Evolutionary conservation across 495 filamentous ascomycete species (phyloP).

Genomic region (Penicillium parvum): DNA sequence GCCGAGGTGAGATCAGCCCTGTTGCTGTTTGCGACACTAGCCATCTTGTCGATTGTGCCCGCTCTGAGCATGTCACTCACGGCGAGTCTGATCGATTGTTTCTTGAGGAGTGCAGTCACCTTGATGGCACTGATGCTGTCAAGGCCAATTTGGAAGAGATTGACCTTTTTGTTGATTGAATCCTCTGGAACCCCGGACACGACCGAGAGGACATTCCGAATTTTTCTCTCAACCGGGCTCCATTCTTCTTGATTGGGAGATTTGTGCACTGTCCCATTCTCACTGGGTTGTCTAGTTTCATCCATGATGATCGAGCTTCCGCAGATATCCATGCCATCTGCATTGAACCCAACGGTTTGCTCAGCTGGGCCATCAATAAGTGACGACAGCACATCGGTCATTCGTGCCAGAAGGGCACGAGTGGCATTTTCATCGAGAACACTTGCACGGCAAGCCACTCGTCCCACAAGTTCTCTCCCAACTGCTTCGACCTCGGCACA

Average conservation of each 20-base stretch:
- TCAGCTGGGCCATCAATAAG: slow-evolving; percentile 43
- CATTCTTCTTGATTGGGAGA: slow-evolving; percentile 9
- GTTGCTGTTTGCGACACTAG: slow-evolving; percentile 11
- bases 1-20: slow-evolving; percentile 4
- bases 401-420: slow-evolving; percentile 41
- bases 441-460: slow-evolving; percentile 60
- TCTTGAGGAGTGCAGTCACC: slow-evolving; percentile 31
- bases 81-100: slow-evolving; percentile 24
- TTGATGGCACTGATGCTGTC: slow-evolving; percentile 86
- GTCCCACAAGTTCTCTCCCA: slow-evolving; percentile 54
- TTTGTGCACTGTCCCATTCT: background rate
- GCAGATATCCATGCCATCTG: slow-evolving; percentile 46
- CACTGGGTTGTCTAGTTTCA: background rate
- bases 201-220: slow-evolving; percentile 60
- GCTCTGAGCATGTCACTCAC: slow-evolving; percentile 36
- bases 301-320: slow-evolving; percentile 38
- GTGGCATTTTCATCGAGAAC: slow-evolving; percentile 43
- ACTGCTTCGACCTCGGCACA: slow-evolving; percentile 71
- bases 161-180: slow-evolving; percentile 58
- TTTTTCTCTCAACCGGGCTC: slow-evolving; percentile 36
- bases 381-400: slow-evolving; percentile 52
- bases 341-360: slow-evolving; percentile 49
- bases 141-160: slow-evolving; percentile 79
- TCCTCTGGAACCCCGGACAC: slow-evolving; percentile 57
- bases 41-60: slow-evolving; percentile 33